phyloP scores from a whole-genome alignment of 257 asterid genomes.

The Primulina huaijiensis region DNA sequence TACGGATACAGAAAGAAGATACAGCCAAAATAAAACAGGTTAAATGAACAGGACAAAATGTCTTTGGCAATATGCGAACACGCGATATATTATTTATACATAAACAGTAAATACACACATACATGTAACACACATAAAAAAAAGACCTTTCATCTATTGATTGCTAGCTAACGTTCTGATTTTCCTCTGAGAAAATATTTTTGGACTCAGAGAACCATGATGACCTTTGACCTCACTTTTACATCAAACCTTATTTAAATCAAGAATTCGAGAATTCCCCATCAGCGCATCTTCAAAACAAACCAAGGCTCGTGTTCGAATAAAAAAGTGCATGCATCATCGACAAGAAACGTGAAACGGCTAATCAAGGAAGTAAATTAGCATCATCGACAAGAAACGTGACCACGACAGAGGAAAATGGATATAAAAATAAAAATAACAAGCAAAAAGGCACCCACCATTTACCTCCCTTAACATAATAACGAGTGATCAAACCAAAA shows the following conservation, averaged over 20 bases:
- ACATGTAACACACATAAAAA: not conserved
- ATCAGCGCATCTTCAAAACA: not conserved
- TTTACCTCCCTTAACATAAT: not conserved
- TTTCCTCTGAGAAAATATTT: slow-evolving; percentile 1
- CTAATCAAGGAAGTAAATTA: not conserved
- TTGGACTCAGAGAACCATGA: not conserved
- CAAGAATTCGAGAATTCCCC: not conserved
- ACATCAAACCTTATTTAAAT: not conserved
- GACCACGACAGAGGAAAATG: not conserved
- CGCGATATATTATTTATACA: not conserved
- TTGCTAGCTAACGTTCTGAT: not conserved
- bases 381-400: not conserved
- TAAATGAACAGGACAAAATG: slow-evolving; percentile 8
- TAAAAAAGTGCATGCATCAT: not conserved
- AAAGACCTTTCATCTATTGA: not conserved
- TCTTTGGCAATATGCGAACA: slow-evolving; percentile 1
- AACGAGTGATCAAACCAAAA: too few species aligned
- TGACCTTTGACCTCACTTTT: not conserved
- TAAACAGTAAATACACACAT: not conserved
- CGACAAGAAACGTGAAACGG: not conserved
- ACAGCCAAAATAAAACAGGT: slow-evolving; percentile 10
- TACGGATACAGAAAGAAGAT: not conserved
- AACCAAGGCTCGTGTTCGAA: not conserved
- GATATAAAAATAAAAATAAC: too few species aligned
- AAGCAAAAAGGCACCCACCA: not conserved